Base-by-base conservation (phyloP, 2,329 filamentous ascomycete genomes). In the Scleromitrula shiraiana region DNA sequence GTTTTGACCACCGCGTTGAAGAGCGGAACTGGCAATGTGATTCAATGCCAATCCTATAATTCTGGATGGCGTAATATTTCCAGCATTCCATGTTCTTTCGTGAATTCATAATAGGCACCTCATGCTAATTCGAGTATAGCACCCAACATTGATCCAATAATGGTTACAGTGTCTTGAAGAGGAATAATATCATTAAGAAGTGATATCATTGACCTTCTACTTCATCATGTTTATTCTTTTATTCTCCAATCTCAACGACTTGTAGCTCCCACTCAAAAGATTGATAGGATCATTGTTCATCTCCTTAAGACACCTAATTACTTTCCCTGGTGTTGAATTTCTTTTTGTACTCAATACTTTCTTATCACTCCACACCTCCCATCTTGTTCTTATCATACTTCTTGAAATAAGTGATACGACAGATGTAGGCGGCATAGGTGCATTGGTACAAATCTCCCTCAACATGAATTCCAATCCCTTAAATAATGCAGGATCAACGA, bases 101-200 rank as follows among this genome's bases (percentile, higher is more conserved):
- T n/a, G n/a, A n/a, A 24, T 38, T 38, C 33, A 2, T 38, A 10
- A 9, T 22, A 17, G 22, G 19, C 17, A 35, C 43, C 15, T 52
- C 49, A 53, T 57, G 33, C 55, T 48, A 19, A 38, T n/a, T 6
- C n/a, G 8, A 10, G 48, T 39, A 29, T 24, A 63, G 75, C 69
- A 0, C 72, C 76, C 1, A 73, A 75, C 68, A 63, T 79, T 12
- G 77, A 81, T 62, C 62, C 70, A 6, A 46, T 80, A 37, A 67
- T 79, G 60, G 73, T 79, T 0, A 76, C 77, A 3, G 57, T 64
- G n/a, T 66, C 63, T 29, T 68, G 30, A 53, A 24, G 10, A 15
- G 1, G 7, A 24, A 17, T 3, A 27, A 20, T 7, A 5, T 32
- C 2, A 7, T 20, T 20, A 24, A n/a, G 15, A 14, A 20, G 26